Evolutionary conservation across 805 yeast species (phyloP), one percentile per base, ranked within the genome.

Genomic region (Metschnikowia matae): DNA sequence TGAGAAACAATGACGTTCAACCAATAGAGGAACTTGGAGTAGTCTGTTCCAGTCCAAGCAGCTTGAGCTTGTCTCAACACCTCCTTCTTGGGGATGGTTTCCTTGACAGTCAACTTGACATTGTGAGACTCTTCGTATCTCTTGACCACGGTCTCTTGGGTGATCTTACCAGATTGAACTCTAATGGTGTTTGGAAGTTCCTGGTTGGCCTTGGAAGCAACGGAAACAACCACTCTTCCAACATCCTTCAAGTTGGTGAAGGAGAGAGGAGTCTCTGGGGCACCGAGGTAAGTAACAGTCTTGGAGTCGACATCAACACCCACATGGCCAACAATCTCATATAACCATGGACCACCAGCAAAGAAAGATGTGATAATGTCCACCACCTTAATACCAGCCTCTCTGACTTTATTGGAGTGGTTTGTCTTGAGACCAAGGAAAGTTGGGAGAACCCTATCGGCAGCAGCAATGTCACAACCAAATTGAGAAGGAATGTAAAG

Each of bases 401-500:
- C 63, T 56, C 82, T 70, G 18, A 77, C 70, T 11, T 60, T 65
- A 2, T 59, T 57, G 5, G 74, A 60, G 56, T 78, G 80, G 1
- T 49, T 57, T 0, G 60, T 41, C 60, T 79, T 79, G 17, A 50
- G 11, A 1, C 42, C 58, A 31, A 65, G 57, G 49, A 77, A 66
- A 0, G 68, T 70, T 6, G 80, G 76, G 20, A 71, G 61, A 20
- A 48, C 37, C 18, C 55, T 51, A 3, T 57, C 56, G 18, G 62
- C 62, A 6, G 59, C 66, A 2, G 54, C 60, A 15, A 73, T 44
- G 48, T 80, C 81, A 18, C 70, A 57, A 38, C 88, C 89, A 56
- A 78, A 83, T 57, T 82, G 86, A 2, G 84, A 77, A 31, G 86
- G 85, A 54, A 82, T 75, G 66, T 73, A 82, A 32, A 80, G 60